Base-by-base conservation (phyloP, 805 yeast species). In the Candida montana region DNA sequence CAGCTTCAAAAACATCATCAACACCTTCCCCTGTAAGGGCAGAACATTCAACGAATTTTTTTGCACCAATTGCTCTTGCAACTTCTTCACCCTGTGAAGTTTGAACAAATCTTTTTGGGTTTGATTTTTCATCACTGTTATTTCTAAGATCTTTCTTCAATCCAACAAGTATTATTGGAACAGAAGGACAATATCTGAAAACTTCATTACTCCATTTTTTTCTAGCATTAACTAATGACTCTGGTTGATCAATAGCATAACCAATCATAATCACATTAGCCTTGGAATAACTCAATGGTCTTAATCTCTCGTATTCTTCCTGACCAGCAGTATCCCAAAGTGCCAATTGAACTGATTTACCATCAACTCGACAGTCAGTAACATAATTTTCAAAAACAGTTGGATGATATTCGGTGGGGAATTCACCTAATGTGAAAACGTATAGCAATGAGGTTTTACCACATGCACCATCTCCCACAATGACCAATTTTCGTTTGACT, bases 261-360 rank as follows among this genome's bases (percentile, higher is more conserved):
- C 91, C 96, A 40, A 89, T 82, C 41, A 89, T 65, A 39, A 90
- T 82, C 42, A 86, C 84, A 61, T 90, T 85, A 2, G 96, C 95
- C 53, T 86, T 83, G 10, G 90, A 77, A 57, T 90, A 90, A 18
- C 95, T 83, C 49, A 90, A 67, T 1, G 96, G 96, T 47, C 96
- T 75, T 44, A 90, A 67, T 45, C 96, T 68, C 52, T 89, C 96
- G 59, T 89, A 89, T 63, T 89, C 97, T 65, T 89, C 97, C 64
- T 89, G 96, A 3, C 97, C 97, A 4, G 97, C 96, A 1, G 96
- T 89, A 59, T 89, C 97, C 96, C 97, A 89, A 20, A 89, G 65
- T 2, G 95, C 90, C 42, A 89, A 64, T 48, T 88, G 83, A 4
- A 89, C 95, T 13, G 93, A 83, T 51, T 88, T 89, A 4, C 96